Percentiles rank a stretch among this genome's conserved stretches.
Conservation (phyloP, 192 early-diverging fungal species). For the Gonapodya sp. region DNA sequence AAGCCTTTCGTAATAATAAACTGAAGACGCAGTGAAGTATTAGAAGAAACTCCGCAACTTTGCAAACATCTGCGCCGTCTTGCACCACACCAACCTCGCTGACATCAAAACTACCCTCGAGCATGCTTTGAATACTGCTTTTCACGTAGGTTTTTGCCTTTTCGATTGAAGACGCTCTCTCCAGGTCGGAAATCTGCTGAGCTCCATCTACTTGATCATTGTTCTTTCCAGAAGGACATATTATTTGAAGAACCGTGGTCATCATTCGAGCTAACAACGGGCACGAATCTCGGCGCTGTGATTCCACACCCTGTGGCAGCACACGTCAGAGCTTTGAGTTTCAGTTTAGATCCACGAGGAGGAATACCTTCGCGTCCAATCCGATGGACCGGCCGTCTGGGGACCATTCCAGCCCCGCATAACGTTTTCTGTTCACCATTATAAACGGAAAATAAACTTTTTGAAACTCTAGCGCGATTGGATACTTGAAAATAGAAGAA, state of each 20-base stretch:
- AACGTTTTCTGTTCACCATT: neutral
- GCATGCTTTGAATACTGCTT: neutral
- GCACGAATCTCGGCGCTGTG: neutral
- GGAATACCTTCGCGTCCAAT: neutral
- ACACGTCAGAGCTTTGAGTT: neutral
- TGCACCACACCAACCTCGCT: neutral
- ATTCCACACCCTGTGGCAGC: neutral
- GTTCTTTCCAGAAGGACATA: neutral
- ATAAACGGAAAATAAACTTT: neutral
- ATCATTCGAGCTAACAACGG: neutral
- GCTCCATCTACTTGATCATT: no score
- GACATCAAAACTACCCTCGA: neutral
- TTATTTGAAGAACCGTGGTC: neutral
- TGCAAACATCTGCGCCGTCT: no score
- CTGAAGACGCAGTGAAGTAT: neutral
- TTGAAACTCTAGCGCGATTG: constrained; percentile 5
- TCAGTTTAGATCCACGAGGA: neutral
- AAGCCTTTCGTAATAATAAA: constrained; percentile 2
- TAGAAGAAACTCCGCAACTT: neutral
- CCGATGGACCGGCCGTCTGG: neutral
- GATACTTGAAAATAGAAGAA: neutral
- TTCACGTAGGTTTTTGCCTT: neutral
- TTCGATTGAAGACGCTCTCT: neutral
- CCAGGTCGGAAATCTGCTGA: neutral
- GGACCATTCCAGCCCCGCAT: neutral